phyloP scores from a whole-genome alignment of 805 yeast species.

The Jamesozyma jinghongensis region DNA sequence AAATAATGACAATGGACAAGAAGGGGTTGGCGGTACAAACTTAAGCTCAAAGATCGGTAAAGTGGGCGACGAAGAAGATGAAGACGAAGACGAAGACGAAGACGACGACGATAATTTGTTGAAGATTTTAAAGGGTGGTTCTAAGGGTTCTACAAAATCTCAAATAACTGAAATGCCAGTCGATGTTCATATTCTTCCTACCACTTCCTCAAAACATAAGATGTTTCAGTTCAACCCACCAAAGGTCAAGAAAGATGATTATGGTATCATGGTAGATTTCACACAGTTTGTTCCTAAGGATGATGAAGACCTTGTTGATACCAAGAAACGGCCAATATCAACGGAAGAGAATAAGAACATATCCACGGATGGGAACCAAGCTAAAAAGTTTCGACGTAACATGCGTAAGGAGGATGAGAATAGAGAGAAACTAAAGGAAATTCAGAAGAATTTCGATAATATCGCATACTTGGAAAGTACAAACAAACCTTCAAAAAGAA shows the following conservation, averaged over 20 bases:
- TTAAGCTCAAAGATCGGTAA: not conserved
- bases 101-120: constrained; percentile 23
- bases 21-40: not conserved
- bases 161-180: constrained; percentile 19
- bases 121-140: constrained; percentile 4
- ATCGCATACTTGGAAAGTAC: constrained; percentile 42
- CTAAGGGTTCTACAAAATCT: not conserved
- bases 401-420: constrained; percentile 17
- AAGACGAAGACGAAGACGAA: constrained; percentile 25
- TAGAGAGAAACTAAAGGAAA: constrained; percentile 20
- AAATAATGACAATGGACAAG: not conserved
- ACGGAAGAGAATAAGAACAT: constrained; percentile 6
- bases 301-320: constrained; percentile 21
- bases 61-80: constrained; percentile 3
- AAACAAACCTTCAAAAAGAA: constrained; percentile 42
- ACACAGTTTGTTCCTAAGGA: constrained; percentile 49
- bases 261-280: constrained; percentile 68
- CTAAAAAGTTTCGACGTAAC: constrained; percentile 28
- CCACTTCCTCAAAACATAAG: constrained; percentile 32
- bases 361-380: constrained; percentile 3
- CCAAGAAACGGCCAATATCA: constrained; percentile 1
- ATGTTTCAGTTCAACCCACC: constrained; percentile 70
- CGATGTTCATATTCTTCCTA: constrained; percentile 20
- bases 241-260: constrained; percentile 67
- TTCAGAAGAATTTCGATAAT: constrained; percentile 42